Evolutionary conservation across 805 yeast species (phyloP), one percentile per base, ranked within the genome.

Genomic region (Zygoascus ofunaensis): DNA sequence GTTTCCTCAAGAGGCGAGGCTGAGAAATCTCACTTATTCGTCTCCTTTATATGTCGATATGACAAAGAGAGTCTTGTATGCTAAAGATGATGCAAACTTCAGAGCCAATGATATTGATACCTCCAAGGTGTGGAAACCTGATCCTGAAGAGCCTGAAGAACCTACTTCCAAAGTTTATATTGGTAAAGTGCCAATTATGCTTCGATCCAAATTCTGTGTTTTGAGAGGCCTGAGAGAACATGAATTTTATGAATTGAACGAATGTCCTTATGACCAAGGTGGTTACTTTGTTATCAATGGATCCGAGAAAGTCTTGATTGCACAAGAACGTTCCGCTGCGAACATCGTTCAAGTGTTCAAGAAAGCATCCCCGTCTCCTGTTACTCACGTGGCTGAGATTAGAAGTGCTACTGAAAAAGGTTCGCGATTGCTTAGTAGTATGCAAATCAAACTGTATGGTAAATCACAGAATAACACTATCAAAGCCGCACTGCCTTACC

Each of bases 251-350:
- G 94, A 87, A 57, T 76, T 92, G 61, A 89, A 92, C 66, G 99
- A 92, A 68, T 92, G 99, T 69, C 98, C 98, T 26, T 92, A 86
- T 66, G 99, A 92, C 73, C 94, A 92, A 94, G 99, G 99, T 65
- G 99, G 99, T 50, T 92, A 92, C 66, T 92, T 92, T 62, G 89
- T 92, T 55, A 92, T 92, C 61, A 92, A 92, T 69, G 99, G 99
- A 57, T 87, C 97, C 18, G 99, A 92, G 64, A 92, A 92, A 65
- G 99, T 92, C 45, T 72, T 92, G 59, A 92, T 92, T 70, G 99
- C 99, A 26, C 99, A 92, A 69, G 99, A 92, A 68, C 79, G 99
- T 64, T 80, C 92, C 48, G 97, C 99, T 12, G 99, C 98, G 40
- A 92, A 92, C 62, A 92, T 92, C 53, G 98, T 92, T 33, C 98